Evolutionary conservation across 78 protist species (phyloP).

Genomic region (Pigoraptor vietnamica): DNA sequence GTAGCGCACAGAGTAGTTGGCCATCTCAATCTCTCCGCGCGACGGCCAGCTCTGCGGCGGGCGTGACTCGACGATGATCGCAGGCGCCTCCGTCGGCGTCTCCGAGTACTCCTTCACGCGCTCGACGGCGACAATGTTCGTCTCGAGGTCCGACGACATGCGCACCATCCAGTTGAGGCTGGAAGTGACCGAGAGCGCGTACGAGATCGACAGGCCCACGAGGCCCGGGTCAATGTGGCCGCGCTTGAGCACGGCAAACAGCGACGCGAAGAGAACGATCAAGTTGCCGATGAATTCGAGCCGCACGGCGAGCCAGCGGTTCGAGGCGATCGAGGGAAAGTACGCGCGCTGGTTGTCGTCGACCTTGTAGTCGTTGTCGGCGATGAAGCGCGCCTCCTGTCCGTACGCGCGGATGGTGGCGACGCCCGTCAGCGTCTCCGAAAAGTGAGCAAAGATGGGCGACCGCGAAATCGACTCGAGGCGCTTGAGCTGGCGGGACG

Average conservation of each 20-base stretch:
- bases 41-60: conserved; percentile 45
- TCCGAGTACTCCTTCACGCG: conserved; percentile 42
- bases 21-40: conserved; percentile 44
- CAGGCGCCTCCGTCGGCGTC: conserved; percentile 12
- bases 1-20: conserved; percentile 48
- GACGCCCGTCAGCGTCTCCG: conserved; percentile 49
- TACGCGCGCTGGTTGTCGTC: conserved; percentile 21
- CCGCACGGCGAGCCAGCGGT: conserved; percentile 75
- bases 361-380: background rate
- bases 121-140: conserved; percentile 70
- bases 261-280: conserved; percentile 36
- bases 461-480: conserved; percentile 62
- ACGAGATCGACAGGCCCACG: conserved; percentile 62
- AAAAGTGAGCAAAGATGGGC: conserved; percentile 68
- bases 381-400: background rate
- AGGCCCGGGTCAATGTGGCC: conserved; percentile 36
- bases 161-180: conserved; percentile 47
- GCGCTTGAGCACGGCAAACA: conserved; percentile 31
- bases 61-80: background rate
- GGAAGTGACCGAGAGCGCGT: conserved; percentile 43
- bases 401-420: conserved; percentile 37
- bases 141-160: conserved; percentile 47
- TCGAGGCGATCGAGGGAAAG: conserved; percentile 19
- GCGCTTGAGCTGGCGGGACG: conserved; percentile 72
- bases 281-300: conserved; percentile 47